These are phyloP conservation scores for Fusarium foetens DNA, from an alignment of 2,329 filamentous ascomycete species.

Conservation along the genomic window DNA sequence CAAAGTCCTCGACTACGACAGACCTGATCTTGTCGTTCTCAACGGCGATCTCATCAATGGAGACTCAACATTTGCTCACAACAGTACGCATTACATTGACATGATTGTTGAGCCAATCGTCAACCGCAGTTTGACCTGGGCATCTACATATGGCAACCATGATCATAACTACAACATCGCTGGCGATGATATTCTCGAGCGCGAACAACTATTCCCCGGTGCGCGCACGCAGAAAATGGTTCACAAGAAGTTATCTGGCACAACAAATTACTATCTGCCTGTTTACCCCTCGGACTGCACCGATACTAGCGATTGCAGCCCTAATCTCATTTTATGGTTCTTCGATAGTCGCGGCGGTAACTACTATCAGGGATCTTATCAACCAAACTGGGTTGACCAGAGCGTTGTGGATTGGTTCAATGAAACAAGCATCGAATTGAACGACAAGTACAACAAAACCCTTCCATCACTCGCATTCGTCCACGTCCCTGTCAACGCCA, in stretches of 20 bases:
- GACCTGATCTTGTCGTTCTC: slow-evolving; percentile 70
- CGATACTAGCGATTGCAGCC: slow-evolving; percentile 45
- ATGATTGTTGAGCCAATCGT: slow-evolving; percentile 68
- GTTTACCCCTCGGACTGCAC: slow-evolving; percentile 54
- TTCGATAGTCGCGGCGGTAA: slow-evolving; percentile 73
- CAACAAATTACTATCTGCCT: slow-evolving; percentile 61
- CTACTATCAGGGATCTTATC: slow-evolving; percentile 54
- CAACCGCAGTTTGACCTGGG: slow-evolving; percentile 66
- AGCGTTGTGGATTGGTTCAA: slow-evolving; percentile 59
- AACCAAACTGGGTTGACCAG: slow-evolving; percentile 56
- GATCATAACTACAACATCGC: slow-evolving; percentile 70
- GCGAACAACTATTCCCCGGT: slow-evolving; percentile 53
- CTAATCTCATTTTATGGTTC: slow-evolving; percentile 72
- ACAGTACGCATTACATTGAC: slow-evolving; percentile 67
- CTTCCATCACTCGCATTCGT: slow-evolving; percentile 61
- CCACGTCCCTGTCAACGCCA: slow-evolving; percentile 59
- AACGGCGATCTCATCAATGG: slow-evolving; percentile 79
- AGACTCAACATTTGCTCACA: slow-evolving; percentile 67
- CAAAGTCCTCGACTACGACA: slow-evolving; percentile 66
- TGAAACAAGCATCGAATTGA: slow-evolving; percentile 40
- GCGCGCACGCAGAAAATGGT: slow-evolving; percentile 56
- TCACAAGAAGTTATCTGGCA: slow-evolving; percentile 47
- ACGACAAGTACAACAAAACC: slow-evolving; percentile 44
- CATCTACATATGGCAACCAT: slow-evolving; percentile 78
- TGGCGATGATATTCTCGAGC: slow-evolving; percentile 54